Base-by-base conservation (phyloP, 108 stramenopile genomes). In the Mediolabrus comicus region DNA sequence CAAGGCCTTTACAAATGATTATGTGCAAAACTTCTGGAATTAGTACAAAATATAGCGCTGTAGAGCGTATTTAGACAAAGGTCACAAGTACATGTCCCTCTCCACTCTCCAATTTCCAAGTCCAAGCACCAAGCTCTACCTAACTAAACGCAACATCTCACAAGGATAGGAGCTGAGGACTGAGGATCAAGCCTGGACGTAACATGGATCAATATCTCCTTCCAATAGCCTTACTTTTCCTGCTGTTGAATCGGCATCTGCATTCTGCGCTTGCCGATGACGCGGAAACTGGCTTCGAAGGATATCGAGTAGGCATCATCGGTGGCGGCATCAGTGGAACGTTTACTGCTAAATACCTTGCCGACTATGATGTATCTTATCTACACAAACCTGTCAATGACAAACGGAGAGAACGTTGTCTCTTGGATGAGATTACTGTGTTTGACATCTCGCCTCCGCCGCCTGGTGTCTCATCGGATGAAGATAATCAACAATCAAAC, bases 241-340 rank as follows among this genome's bases (percentile, higher is more conserved):
- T 43, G 41, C 16, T 43, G 41, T 4, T 43, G 41, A n/a, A 17
- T 9, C 38, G n/a, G 13, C 12, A n/a, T n/a, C n/a, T n/a, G n/a
- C n/a, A n/a, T n/a, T n/a, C n/a, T n/a, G 38, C n/a, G 12, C 38
- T n/a, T n/a, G 38, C 38, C 38, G n/a, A 39, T 3, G 10, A 39
- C 38, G 38, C 2, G 13, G 38, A 1, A 17, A 1, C 41, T 4
- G 6, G 0, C 41, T 60, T 43, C 8, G 29, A 62, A 24, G 35
- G 53, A n/a, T n/a, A 59, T 31, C 49, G 70, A 41, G 75, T 89
- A 54, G 88, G 84, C 24, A 70, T 90, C 13, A 87, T 90, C 16
- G 89, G 89, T 38, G 86, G 85, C 13, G 89, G 89, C 3, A 80
- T 93, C 19, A 71, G 81, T 12, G 92, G 92, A 3, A 79, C 76